phyloP scores from a whole-genome alignment of 2,329 filamentous ascomycete genomes.

The Lecanicillium sp. region DNA sequence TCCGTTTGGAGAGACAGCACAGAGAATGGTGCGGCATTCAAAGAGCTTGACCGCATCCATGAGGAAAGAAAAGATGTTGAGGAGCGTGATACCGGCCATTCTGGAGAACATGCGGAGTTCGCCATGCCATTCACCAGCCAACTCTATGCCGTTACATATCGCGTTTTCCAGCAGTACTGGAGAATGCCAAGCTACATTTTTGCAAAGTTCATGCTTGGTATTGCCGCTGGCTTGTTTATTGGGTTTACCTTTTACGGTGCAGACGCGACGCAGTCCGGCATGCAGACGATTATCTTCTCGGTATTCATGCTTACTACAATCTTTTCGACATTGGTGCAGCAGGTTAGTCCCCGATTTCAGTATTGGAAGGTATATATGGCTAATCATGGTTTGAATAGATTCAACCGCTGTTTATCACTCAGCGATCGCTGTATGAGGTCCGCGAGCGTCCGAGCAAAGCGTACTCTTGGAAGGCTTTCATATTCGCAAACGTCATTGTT shows the following conservation, averaged over 20 bases:
- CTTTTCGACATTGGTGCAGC: slow-evolving; percentile 62
- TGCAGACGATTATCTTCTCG: slow-evolving; percentile 67
- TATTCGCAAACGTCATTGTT: slow-evolving; percentile 62
- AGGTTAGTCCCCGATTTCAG: slow-evolving; percentile 23
- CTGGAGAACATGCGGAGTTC: slow-evolving; percentile 52
- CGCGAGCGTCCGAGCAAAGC: slow-evolving; percentile 67
- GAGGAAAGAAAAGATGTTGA: slow-evolving; percentile 30
- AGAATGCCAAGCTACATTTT: slow-evolving; percentile 72
- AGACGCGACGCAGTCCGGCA: slow-evolving; percentile 53
- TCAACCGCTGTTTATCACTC: slow-evolving; percentile 69
- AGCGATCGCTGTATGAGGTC: slow-evolving; percentile 68
- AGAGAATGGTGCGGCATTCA: slow-evolving; percentile 42
- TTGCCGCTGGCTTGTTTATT: slow-evolving; percentile 60
- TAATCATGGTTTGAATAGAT: slow-evolving; percentile 25
- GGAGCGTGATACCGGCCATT: slow-evolving; percentile 12
- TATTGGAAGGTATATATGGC: slow-evolving; percentile 33
- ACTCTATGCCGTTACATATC: slow-evolving; percentile 53
- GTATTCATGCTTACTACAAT: slow-evolving; percentile 72
- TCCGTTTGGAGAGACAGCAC: slow-evolving; percentile 51
- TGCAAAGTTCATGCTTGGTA: slow-evolving; percentile 56
- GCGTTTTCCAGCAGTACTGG: slow-evolving; percentile 81
- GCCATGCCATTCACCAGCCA: slow-evolving; percentile 67
- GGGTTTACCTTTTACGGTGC: slow-evolving; percentile 62
- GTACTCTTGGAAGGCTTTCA: slow-evolving; percentile 69
- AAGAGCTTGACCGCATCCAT: slow-evolving; percentile 59